Evolutionary conservation across 2,329 filamentous ascomycete species (phyloP), one percentile per base, ranked within the genome.

Genomic region (Diaporthe nobilis): DNA sequence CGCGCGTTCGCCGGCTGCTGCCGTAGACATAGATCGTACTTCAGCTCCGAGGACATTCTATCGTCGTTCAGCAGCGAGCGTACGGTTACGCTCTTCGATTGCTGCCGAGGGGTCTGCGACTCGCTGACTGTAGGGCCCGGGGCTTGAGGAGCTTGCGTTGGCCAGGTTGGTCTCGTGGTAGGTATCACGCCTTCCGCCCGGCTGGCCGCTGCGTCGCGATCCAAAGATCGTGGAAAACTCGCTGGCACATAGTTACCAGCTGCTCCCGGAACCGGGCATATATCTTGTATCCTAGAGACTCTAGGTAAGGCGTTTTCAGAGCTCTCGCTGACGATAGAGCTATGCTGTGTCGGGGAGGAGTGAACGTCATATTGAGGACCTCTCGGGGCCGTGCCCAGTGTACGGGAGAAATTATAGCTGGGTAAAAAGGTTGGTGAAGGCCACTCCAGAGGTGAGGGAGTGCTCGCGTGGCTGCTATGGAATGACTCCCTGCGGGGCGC

Each of bases 1-100:
- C 94, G 89, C 72, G 94, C 94, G 1, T 94, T 94, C 25, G 91
- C 87, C 12, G 94, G 94, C 80, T 96, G 94, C 82, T 97, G 94
- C 68, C 94, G 92, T 77, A 96, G 91, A 60, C 83, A 86, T 74
- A 94, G 88, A 51, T 80, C 83, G 79, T 87, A 88, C 37, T 83
- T 82, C 20, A 81, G 80, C 17, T 17, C 49, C 10, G 44, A 28
- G 17, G 70, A 34, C 17, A 55, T 34, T 37, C 31, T 39, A n/a
- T 76, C 76, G 13, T 68, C 68, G 34, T 76, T 77, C 25, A 77
- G 72, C 28, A 77, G 75, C 31, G 72, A 63, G 28, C 70, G 63
- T 17, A 77, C 74, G 4, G 71, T 72, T 55, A 77, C 76, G 31
- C 55, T 71, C 25, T 65, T 76, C 17, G 68, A 63, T 4, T 76